phyloP scores from a whole-genome alignment of 1,139 yeast genomes.

The Blastobotrys elegans region DNA sequence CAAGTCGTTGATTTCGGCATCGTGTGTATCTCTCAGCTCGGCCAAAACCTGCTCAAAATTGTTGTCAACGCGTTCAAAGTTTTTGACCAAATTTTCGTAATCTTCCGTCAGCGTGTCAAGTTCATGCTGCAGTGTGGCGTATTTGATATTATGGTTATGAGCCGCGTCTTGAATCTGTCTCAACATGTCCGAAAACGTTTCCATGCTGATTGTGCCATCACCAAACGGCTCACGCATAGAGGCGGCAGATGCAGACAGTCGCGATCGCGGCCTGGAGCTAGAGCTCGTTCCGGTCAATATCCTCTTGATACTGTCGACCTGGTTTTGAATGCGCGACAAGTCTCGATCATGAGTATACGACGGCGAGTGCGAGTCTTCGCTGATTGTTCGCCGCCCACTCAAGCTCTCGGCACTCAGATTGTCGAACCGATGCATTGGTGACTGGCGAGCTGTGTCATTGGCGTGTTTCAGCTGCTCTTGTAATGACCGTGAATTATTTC shows the following conservation, averaged over 20 bases:
- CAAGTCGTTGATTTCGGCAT: constrained; percentile 4
- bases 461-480: neutral
- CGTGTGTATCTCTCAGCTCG: constrained; percentile 7
- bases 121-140: constrained; percentile 10
- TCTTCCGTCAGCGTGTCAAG: constrained; percentile 8
- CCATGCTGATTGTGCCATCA: neutral
- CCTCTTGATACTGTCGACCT: constrained; percentile 14
- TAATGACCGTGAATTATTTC: neutral
- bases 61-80: constrained; percentile 5
- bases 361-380: neutral
- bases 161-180: constrained; percentile 17
- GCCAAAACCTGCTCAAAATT: constrained; percentile 8
- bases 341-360: neutral
- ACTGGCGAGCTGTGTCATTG: neutral
- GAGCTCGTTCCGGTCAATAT: constrained; percentile 2
- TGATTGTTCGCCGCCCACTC: neutral
- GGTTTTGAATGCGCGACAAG: constrained; percentile 7
- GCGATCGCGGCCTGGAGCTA: constrained; percentile 6
- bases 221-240: neutral
- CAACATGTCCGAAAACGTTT: constrained; percentile 10
- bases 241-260: constrained; percentile 7
- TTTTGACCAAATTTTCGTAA: constrained; percentile 7
- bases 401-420: neutral
- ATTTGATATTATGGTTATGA: constrained; percentile 2
- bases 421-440: neutral